Evolutionary conservation across 176 grass and related monocot genomes (phyloP).

Genomic region (Phyllostachys edulis): DNA sequence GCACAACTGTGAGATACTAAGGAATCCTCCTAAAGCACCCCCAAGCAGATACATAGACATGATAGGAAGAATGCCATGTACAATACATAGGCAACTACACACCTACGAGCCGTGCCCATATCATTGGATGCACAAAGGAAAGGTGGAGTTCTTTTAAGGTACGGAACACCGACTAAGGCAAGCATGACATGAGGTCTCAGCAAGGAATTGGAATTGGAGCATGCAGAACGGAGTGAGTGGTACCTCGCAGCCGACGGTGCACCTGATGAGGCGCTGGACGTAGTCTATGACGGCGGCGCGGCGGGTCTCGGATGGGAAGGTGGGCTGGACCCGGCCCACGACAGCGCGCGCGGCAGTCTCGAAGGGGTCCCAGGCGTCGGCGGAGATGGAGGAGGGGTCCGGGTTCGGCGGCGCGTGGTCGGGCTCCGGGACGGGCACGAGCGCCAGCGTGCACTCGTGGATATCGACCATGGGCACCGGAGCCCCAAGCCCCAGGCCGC

Average conservation of each 20-base stretch:
- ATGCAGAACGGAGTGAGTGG: background rate
- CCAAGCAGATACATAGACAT: background rate
- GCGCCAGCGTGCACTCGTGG: slow-evolving; percentile 41
- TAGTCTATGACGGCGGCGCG: slow-evolving; percentile 66
- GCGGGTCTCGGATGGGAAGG: slow-evolving; percentile 55
- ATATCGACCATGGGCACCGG: slow-evolving; percentile 67
- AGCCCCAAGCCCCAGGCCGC: background rate
- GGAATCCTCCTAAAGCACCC: background rate
- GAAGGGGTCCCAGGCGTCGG: slow-evolving; percentile 49
- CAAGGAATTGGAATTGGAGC: background rate
- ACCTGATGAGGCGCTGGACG: slow-evolving; percentile 59
- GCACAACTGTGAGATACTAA: background rate
- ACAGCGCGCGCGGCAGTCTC: slow-evolving; percentile 65
- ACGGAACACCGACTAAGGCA: background rate
- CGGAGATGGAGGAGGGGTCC: slow-evolving; percentile 52
- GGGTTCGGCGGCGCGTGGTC: slow-evolving; percentile 42
- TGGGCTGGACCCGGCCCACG: slow-evolving; percentile 66
- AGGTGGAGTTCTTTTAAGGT: background rate
- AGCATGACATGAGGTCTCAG: background rate
- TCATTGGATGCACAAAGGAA: background rate
- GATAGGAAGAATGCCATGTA: background rate
- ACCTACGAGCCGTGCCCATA: background rate
- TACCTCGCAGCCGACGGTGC: slow-evolving; percentile 45
- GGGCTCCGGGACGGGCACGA: slow-evolving; percentile 21
- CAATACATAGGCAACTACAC: background rate